Evolutionary conservation across 208 protist genomes (phyloP), one percentile per base, ranked within the genome.

Genomic region (Crithidia thermophila): DNA sequence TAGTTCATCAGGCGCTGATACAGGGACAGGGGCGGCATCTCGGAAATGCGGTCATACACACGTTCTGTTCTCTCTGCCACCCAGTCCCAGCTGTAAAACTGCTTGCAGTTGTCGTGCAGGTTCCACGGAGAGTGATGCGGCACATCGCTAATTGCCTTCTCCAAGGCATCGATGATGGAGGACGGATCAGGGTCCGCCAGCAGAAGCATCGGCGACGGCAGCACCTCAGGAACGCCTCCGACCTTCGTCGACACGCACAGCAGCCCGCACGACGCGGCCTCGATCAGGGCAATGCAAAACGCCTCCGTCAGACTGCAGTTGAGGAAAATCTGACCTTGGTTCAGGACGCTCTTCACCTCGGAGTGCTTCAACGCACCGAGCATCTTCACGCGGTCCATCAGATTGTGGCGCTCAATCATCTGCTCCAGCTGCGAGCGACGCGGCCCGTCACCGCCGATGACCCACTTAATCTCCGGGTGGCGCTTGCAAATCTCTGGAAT

Each of bases 201-300:
- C 10, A 88, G 67, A 25, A 99, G 77, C 88, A 99, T 97, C 55
- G 93, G 69, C n/a, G 89, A 76, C 28, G 98, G 98, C 13, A 99
- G 84, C 9, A 99, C 98, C 68, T 99, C 98, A 10, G 97, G 98
- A 23, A 99, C 93, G 50, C 98, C 98, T 39, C 98, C 98, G 3
- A 99, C 98, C 36, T 89, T 81, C 1, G 98, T 99, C n/a, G 90
- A 97, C 4, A 98, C 96, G 23, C 97, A 91, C 7, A 98, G 75
- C 2, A 99, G 81, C 3, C 98, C 98, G 66, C 94, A 98, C 27
- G 82, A 89, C 0, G 97, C 94, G 10, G 98, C 98, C 72, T 99
- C 98, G 25, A 99, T 91, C 52, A 99, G 97, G 0, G 98, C 98
- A 70, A 99, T 99, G 77, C 98, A 99, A 63, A 99, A 99, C 6